A percentile compares a stretch with the other conserved stretches of the same genome.
phyloP scores from a whole-genome alignment of 139 green algal species.

The Chlorella sp. region DNA sequence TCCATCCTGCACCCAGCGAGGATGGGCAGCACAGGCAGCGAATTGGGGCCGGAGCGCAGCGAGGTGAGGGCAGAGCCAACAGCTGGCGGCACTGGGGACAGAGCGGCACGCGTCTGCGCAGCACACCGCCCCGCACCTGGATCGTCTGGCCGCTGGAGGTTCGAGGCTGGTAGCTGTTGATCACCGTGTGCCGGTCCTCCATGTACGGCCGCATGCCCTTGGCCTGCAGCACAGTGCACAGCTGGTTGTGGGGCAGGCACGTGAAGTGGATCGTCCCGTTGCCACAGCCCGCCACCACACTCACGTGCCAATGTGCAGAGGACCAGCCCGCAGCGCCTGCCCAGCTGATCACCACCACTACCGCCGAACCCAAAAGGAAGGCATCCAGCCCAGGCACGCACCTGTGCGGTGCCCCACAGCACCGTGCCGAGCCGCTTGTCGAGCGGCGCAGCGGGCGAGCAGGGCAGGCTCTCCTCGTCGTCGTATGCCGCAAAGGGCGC shows the following conservation, averaged over 20 bases:
- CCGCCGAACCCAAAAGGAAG: too few relatives aligned
- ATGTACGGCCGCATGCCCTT: conserved; percentile 72
- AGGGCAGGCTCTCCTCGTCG: conserved; percentile 25
- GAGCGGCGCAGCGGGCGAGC: conserved; percentile 4
- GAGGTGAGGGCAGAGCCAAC: too few relatives aligned
- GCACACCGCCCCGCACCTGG: too few relatives aligned
- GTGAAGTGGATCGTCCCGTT: not conserved
- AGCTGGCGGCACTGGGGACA: too few relatives aligned
- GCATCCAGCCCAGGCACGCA: too few relatives aligned
- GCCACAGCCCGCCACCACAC: too few relatives aligned
- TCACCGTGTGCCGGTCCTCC: conserved; percentile 70
- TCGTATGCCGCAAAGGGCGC: not conserved
- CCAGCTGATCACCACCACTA: too few relatives aligned
- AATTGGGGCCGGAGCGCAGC: too few relatives aligned
- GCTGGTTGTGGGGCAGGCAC: not conserved
- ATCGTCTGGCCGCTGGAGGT: conserved; percentile 14
- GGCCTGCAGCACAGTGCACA: not conserved
- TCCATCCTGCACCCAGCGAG: conserved; percentile 45
- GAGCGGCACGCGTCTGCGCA: too few relatives aligned
- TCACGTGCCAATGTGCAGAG: too few relatives aligned
- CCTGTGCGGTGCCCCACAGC: conserved; percentile 21
- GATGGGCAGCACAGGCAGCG: too few relatives aligned
- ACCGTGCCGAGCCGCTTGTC: conserved; percentile 13
- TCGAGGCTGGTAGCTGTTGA: conserved; percentile 49
- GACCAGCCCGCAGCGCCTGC: too few relatives aligned